These are phyloP conservation scores for Hypoxylon subgilvum DNA, from an alignment of 495 filamentous ascomycete genomes.

Conservation along the genomic window DNA sequence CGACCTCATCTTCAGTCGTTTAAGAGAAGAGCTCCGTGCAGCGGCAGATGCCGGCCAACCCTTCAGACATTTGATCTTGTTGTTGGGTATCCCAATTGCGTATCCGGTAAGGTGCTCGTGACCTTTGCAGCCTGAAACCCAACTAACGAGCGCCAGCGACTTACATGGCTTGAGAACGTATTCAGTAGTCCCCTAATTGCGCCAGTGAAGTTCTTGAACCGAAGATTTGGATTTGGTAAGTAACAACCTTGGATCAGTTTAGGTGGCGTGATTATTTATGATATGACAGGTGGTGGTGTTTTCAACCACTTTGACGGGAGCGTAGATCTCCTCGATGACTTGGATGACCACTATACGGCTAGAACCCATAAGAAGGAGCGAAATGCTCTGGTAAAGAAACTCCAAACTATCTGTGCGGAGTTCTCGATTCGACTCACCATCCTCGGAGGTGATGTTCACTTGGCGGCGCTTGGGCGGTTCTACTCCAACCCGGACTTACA, in stretches of 20 bases:
- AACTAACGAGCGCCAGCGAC: conserved; percentile 55
- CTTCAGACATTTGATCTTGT: conserved; percentile 82
- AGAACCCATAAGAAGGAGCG: conserved; percentile 90
- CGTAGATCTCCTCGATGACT: conserved; percentile 88
- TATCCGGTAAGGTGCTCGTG: conserved; percentile 65
- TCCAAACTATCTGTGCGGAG: conserved; percentile 73
- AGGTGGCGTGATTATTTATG: background rate
- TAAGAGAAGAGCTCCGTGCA: conserved; percentile 65
- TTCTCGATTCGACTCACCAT: conserved; percentile 83
- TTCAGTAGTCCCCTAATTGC: conserved; percentile 82
- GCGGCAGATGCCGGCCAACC: conserved; percentile 58
- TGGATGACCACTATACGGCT: conserved; percentile 95
- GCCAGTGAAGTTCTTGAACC: conserved; percentile 86
- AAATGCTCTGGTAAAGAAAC: conserved; percentile 69
- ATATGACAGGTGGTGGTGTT: conserved; percentile 65
- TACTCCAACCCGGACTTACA: conserved; percentile 84
- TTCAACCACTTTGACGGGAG: conserved; percentile 95
- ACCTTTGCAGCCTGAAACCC: background rate
- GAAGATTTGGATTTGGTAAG: conserved; percentile 77
- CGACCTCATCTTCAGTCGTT: conserved; percentile 74
- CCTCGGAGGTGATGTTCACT: conserved; percentile 89
- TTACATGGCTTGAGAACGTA: conserved; percentile 92
- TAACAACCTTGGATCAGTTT: background rate
- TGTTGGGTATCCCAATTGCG: conserved; percentile 91
- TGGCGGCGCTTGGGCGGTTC: conserved; percentile 92